Conservation (phyloP, 345 rosid species). For the Viola odorata region DNA sequence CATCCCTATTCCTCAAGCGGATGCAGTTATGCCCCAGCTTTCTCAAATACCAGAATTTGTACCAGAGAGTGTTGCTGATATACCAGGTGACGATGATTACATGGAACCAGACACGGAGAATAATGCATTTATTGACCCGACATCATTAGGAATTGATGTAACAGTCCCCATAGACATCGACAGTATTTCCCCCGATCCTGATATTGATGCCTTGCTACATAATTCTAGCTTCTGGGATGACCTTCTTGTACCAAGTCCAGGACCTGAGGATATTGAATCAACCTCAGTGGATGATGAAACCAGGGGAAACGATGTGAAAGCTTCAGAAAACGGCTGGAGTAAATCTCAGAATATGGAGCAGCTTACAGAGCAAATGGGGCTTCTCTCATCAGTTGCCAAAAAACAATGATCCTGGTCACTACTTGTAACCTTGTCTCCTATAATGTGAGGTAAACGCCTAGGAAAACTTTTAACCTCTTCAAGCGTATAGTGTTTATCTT, state of each 20-base stretch:
- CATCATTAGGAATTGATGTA: constrained; percentile 35
- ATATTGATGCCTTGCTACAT: constrained; percentile 57
- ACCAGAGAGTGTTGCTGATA: constrained; percentile 39
- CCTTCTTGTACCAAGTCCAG: constrained; percentile 44
- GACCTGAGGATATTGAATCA: constrained; percentile 55
- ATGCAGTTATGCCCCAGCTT: constrained; percentile 38
- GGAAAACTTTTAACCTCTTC: constrained; percentile 4
- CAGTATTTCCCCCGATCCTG: constrained; percentile 47
- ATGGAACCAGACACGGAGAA: constrained; percentile 31
- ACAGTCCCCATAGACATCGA: constrained; percentile 48
- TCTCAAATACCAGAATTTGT: constrained; percentile 42
- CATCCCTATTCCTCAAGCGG: constrained; percentile 37
- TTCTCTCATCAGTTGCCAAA: constrained; percentile 51
- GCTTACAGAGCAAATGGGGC: constrained; percentile 84
- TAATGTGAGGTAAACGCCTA: constrained; percentile 5
- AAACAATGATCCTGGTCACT: constrained; percentile 17
- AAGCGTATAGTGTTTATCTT: constrained; percentile 1
- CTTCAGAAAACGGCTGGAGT: constrained; percentile 43
- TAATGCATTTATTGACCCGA: constrained; percentile 45
- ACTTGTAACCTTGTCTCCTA: constrained; percentile 11
- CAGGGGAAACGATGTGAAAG: constrained; percentile 29
- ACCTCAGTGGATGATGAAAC: constrained; percentile 33
- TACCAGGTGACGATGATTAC: constrained; percentile 40
- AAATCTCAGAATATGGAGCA: constrained; percentile 51
- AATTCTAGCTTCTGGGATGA: constrained; percentile 55